Percentiles rank a stretch among this genome's conserved stretches.
These are phyloP conservation scores for Ambrosiella cleistominuta DNA, from an alignment of 2,329 filamentous ascomycete species.

Conservation along the genomic window DNA sequence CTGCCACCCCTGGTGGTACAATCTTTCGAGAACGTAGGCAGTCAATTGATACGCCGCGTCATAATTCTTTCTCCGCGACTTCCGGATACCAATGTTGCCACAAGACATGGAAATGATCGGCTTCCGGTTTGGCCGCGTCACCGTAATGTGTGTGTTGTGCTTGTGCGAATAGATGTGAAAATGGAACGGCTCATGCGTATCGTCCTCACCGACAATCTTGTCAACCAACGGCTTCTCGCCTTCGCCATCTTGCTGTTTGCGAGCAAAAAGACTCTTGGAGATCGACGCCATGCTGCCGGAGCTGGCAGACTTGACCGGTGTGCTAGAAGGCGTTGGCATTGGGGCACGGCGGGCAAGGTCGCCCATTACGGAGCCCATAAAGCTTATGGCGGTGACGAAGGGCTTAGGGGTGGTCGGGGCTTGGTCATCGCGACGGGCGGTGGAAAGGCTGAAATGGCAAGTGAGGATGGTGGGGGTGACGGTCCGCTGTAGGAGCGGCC, in stretches of 20 bases:
- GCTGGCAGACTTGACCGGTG: not conserved
- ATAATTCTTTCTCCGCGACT: constrained; percentile 62
- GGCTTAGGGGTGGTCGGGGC: not conserved
- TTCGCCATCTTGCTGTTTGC: not conserved
- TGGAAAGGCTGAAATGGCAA: constrained; percentile 15
- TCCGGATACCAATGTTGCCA: constrained; percentile 84
- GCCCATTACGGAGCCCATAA: constrained; percentile 5
- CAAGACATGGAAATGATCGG: constrained; percentile 64
- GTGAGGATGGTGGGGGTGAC: constrained; percentile 5
- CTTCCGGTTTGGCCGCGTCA: constrained; percentile 65
- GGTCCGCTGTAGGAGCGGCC: constrained; percentile 7
- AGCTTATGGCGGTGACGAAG: not conserved
- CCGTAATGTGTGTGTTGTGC: constrained; percentile 90
- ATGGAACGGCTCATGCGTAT: constrained; percentile 50
- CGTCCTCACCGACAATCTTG: constrained; percentile 12
- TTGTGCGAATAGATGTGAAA: constrained; percentile 74
- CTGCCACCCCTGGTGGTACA: constrained; percentile 66
- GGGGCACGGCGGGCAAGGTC: constrained; percentile 1
- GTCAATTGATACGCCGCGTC: constrained; percentile 85
- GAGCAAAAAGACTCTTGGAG: not conserved
- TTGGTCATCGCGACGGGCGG: constrained; percentile 13
- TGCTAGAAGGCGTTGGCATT: not conserved
- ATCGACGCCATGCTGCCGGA: not conserved
- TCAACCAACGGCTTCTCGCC: constrained; percentile 7
- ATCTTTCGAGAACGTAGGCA: constrained; percentile 64